Evolutionary conservation across 352 stramenopile genomes (phyloP), one percentile per base, ranked within the genome.

Genomic region (Plasmopara muralis): DNA sequence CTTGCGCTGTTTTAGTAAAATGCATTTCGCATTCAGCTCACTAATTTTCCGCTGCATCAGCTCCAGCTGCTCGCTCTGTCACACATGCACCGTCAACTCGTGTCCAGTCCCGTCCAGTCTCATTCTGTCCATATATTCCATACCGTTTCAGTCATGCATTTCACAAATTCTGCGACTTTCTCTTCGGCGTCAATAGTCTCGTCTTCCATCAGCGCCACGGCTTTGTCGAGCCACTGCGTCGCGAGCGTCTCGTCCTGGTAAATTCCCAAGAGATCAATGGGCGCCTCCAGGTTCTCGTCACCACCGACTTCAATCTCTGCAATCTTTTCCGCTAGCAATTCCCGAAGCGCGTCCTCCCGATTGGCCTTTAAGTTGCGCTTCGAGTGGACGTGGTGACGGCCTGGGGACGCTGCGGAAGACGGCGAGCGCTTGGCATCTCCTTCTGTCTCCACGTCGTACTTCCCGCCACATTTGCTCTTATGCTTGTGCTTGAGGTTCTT

Each of bases 401-500:
- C 54, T 5, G 58, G 51, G 30, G 58, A 62, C 34, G 55, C 50
- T 6, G 59, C 52, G 16, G 46, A 53, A 41, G 50, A 51, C 42
- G 65, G 58, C 35, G 64, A 66, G 30, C 52, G 57, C 49, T 68
- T 66, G 35, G 41, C 35, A 13, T 60, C 48, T 20, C 35, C 43
- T 33, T 35, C 34, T 38, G 60, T 53, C 9, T 12, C 49, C 9
- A 44, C 12, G 16, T 46, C 30, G 6, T 47, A 46, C 43, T 64
- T 55, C 14, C 34, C 7, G 25, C 52, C 47, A 0, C 73, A 63
- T 62, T 87, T 86, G 57, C 72, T 75, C 66, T 89, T 92, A 56
- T 74, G 64, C 71, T 90, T 93, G 70, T 90, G 79, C 62, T 88
- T 89, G 50, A 93, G 77, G 50, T 48, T 90, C 62, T 87, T 90